A percentile compares a stretch with the other conserved stretches of the same genome.
These are phyloP conservation scores for Mortierella sp. DNA, from an alignment of 371 early-diverging fungal species.

Conservation along the genomic window DNA sequence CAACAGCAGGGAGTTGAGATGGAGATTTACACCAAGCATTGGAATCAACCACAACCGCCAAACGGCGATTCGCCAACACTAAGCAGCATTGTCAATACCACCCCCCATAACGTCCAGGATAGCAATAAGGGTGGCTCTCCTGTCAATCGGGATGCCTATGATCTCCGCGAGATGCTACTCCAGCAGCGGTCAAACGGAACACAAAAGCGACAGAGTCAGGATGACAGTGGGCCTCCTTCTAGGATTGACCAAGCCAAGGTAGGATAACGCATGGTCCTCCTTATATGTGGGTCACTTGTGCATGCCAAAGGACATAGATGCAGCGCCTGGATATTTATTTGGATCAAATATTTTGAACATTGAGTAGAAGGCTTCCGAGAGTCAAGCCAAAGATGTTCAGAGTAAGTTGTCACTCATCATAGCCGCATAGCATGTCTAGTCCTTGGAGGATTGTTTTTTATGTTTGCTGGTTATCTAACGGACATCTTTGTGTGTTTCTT, in stretches of 20 bases:
- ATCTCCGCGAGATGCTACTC: constrained; percentile 28
- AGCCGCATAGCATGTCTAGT: background rate
- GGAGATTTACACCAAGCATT: constrained; percentile 4
- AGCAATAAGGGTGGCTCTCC: background rate
- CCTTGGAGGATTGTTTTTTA: background rate
- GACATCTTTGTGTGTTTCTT: background rate
- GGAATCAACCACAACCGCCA: constrained; percentile 14
- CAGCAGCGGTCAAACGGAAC: constrained; percentile 8
- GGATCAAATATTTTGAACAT: background rate
- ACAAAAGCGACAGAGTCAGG: constrained; percentile 11
- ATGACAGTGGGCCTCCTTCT: background rate
- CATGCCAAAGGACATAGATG: background rate
- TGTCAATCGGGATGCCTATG: constrained; percentile 21
- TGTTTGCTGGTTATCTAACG: background rate
- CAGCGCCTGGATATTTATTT: background rate
- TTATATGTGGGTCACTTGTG: background rate
- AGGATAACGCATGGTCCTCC: background rate
- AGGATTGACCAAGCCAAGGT: constrained; percentile 26
- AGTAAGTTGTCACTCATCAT: background rate
- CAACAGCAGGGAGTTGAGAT: background rate
- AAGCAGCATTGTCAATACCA: background rate
- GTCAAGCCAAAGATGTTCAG: background rate
- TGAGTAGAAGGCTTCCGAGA: background rate
- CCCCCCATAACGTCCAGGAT: no score
- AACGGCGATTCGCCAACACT: background rate